These are phyloP conservation scores for Asterionellopsis glacialis DNA, from an alignment of 108 stramenopile species.

Conservation along the genomic window DNA sequence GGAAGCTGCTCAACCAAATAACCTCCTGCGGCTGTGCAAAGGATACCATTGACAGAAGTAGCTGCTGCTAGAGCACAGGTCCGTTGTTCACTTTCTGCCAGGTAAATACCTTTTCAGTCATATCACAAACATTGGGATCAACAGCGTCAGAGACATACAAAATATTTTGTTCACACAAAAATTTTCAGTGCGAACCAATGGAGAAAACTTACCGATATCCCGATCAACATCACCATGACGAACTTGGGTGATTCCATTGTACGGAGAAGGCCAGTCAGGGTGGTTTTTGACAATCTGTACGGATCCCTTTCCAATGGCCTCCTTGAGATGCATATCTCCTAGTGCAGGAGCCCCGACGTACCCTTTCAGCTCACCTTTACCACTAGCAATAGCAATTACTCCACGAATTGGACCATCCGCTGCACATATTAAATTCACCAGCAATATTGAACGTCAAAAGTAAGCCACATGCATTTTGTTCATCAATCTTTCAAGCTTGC, in stretches of 20 bases:
- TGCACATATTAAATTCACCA: neutral
- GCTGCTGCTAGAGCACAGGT: slow-evolving; percentile 83
- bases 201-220: slow-evolving; percentile 63
- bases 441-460: neutral
- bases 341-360: slow-evolving; percentile 76
- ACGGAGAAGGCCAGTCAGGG: slow-evolving; percentile 83
- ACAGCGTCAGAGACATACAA: neutral
- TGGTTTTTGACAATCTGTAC: slow-evolving; percentile 88
- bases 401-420: slow-evolving; percentile 78
- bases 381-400: slow-evolving; percentile 60
- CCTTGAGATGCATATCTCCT: slow-evolving; percentile 51
- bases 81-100: slow-evolving; percentile 84
- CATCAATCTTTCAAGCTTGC: neutral
- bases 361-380: slow-evolving; percentile 60
- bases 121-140: neutral
- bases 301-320: slow-evolving; percentile 73
- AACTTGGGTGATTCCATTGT: slow-evolving; percentile 84
- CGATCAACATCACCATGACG: slow-evolving; percentile 79
- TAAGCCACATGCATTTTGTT: neutral
- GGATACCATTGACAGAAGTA: slow-evolving; percentile 62
- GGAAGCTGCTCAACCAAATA: slow-evolving; percentile 86
- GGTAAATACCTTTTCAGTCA: slow-evolving; percentile 45
- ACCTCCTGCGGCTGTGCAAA: slow-evolving; percentile 83
- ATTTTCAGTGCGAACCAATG: slow-evolving; percentile 2
- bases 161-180: neutral